Conservation (phyloP, 2,329 filamentous ascomycete genomes). For the Fusarium sp. region DNA sequence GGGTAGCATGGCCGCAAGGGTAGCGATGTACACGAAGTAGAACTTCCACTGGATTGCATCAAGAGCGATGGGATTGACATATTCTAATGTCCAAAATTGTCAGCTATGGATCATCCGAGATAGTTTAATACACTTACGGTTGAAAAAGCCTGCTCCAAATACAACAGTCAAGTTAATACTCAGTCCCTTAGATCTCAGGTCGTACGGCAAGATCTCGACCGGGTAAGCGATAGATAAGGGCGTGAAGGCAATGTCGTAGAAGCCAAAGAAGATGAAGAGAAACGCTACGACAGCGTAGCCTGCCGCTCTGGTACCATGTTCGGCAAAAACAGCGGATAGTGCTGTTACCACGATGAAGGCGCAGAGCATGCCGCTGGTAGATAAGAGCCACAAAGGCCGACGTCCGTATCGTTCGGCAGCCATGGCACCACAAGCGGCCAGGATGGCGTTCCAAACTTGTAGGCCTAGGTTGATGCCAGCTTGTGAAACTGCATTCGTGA, state of each 20-base stretch:
- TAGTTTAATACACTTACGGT: not conserved
- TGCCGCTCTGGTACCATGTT: constrained; percentile 8
- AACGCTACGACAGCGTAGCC: constrained; percentile 27
- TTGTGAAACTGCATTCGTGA: constrained; percentile 25
- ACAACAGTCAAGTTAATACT: constrained; percentile 29
- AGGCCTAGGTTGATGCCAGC: constrained; percentile 27
- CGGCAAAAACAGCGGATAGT: constrained; percentile 18
- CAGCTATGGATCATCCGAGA: fast-evolving
- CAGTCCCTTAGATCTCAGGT: constrained; percentile 28
- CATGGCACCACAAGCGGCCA: constrained; percentile 24
- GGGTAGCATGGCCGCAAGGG: constrained; percentile 4
- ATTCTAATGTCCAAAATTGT: not conserved
- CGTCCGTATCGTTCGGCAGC: constrained; percentile 28
- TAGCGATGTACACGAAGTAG: constrained; percentile 34
- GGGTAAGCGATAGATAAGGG: constrained; percentile 23
- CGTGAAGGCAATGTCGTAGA: constrained; percentile 37
- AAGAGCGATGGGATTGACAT: constrained; percentile 37
- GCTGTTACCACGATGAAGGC: constrained; percentile 29
- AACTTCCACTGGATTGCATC: constrained; percentile 33
- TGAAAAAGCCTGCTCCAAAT: constrained; percentile 26
- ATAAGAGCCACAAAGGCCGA: constrained; percentile 21
- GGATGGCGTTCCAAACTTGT: constrained; percentile 27
- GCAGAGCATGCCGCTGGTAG: constrained; percentile 23
- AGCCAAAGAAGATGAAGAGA: constrained; percentile 33
- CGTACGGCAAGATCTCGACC: constrained; percentile 35